Evolutionary conservation across 2,329 filamentous ascomycete genomes (phyloP), one percentile per base, ranked within the genome.

Genomic region (Calycina herbarum): DNA sequence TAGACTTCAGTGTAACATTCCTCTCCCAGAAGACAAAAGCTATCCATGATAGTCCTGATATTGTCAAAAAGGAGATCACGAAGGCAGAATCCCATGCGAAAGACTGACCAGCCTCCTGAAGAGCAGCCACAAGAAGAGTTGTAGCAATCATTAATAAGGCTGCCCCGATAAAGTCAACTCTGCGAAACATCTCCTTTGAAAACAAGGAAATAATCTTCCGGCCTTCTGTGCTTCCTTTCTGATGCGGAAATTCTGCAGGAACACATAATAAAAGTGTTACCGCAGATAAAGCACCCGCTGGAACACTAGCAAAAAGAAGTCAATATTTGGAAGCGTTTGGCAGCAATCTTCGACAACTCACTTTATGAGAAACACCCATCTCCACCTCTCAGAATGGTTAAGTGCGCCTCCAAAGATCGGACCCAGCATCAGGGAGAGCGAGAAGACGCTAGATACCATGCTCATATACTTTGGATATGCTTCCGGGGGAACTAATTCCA

Each of bases 331-430:
- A 20, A 20, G 20, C 20, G 20, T 20, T 20, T 20, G 20, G 20
- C 20, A 20, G 20, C 20, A 20, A 20, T 20, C 20, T 20, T 20
- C 20, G 20, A 20, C 20, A 20, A 20, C 35, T 33, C 57, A 68
- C 66, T 87, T 87, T 72, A 87, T 82, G 82, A 83, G 86, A 73
- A 88, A 87, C 1, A 86, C 78, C 69, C 69, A 71, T 24, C 69
- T 48, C 69, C 68, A 71, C 0, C 63, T 66, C 7, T 64, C 61
- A 15, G 65, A 31, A 4, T 40, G 35, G 5, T 64, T 65, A 15
- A 70, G 60, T 2, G 63, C 61, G 45, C 69, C 68, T 0, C 69
- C 69, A 40, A 70, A 24, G 1, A 70, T 48, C 17, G 69, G 69
- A 1, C 67, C 67, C 1, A 54, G 17, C 3, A 77, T 76, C 31